Base-by-base conservation (phyloP, 345 rosid genomes). In the Eutrema heterophyllum region DNA sequence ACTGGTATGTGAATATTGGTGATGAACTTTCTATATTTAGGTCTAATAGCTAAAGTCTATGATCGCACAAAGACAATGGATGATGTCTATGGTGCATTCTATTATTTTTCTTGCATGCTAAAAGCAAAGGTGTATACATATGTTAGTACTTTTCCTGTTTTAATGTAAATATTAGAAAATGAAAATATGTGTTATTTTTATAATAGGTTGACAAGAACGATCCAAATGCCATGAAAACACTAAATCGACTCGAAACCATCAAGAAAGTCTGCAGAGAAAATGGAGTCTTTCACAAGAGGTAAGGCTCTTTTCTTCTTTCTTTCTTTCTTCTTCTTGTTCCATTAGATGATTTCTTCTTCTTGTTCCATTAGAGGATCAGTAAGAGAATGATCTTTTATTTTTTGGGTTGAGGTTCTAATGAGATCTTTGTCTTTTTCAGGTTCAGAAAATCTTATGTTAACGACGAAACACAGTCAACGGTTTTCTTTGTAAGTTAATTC, bases 31-130 rank as follows among this genome's bases (percentile, higher is more conserved):
- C 0, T 49, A 24, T 59, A 1, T 56, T 16, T 35, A 94, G 98
- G 98, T 80, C 91, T 91, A 35, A 88, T 89, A 14, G 98, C 98
- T 21, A 89, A 85, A 87, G 59, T 94, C 43, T 80, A 86, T 48
- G 84, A 91, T 69, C 84, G 81, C 52, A 89, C 97, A 27, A 91
- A 79, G 49, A 77, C 85, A 32, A 86, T 91, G 93, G 78, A 86
- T 43, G 96, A 94, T 82, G 96, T 91, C 50, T 91, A 91, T 83
- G 88, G 86, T 27, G 89, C 89, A 54, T 91, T 91, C 81, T 88
- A 67, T 27, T 90, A 86, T 58, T 90, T 88, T 75, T 86, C 88
- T 49, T 78, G 81, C 74, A 78, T 85, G 83, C 80, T 92, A 45
- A 72, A 87, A 73, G 39, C 85, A 70, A 90, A 93, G 97, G 97